These are phyloP conservation scores for Sugiyamaella qingdaonensis DNA, from an alignment of 805 yeast species.

Conservation along the genomic window DNA sequence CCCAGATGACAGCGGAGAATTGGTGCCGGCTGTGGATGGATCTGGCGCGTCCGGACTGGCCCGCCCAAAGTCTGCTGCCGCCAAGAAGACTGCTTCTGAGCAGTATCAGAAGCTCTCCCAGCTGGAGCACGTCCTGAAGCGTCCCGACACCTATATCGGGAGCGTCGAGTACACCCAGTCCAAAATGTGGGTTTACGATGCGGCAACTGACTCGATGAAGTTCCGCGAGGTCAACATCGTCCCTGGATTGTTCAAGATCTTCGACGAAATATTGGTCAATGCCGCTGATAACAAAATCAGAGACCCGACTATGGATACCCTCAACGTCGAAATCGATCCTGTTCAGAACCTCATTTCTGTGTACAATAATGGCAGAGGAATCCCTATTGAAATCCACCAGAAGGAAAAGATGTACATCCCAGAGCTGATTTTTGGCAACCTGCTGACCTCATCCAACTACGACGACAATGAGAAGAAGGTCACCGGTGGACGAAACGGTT, in stretches of 20 bases:
- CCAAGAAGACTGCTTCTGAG: slow-evolving; percentile 43
- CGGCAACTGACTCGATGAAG: slow-evolving; percentile 55
- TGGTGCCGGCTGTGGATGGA: background rate
- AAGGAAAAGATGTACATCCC: slow-evolving; percentile 94
- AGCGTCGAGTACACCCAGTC: slow-evolving; percentile 79
- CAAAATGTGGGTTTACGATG: slow-evolving; percentile 82
- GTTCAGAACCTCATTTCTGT: slow-evolving; percentile 74
- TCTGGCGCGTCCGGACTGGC: background rate
- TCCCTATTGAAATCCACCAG: slow-evolving; percentile 86
- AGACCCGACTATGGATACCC: slow-evolving; percentile 82
- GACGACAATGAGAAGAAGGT: slow-evolving; percentile 94
- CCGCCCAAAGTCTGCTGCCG: background rate
- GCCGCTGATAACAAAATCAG: slow-evolving; percentile 98
- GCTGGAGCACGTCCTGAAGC: slow-evolving; percentile 88
- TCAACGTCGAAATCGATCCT: slow-evolving; percentile 76
- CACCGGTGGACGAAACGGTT: slow-evolving; percentile 98
- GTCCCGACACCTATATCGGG: slow-evolving; percentile 98
- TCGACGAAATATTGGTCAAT: slow-evolving; percentile 94
- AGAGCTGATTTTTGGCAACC: slow-evolving; percentile 91
- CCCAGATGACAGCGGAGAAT: background rate
- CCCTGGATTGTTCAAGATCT: slow-evolving; percentile 93
- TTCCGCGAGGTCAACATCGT: slow-evolving; percentile 63
- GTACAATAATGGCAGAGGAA: slow-evolving; percentile 91
- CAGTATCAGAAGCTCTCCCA: slow-evolving; percentile 93
- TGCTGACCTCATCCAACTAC: slow-evolving; percentile 91